Evolutionary conservation across 306 rosid species (phyloP).

Genomic region (Prinsepia uniflora): DNA sequence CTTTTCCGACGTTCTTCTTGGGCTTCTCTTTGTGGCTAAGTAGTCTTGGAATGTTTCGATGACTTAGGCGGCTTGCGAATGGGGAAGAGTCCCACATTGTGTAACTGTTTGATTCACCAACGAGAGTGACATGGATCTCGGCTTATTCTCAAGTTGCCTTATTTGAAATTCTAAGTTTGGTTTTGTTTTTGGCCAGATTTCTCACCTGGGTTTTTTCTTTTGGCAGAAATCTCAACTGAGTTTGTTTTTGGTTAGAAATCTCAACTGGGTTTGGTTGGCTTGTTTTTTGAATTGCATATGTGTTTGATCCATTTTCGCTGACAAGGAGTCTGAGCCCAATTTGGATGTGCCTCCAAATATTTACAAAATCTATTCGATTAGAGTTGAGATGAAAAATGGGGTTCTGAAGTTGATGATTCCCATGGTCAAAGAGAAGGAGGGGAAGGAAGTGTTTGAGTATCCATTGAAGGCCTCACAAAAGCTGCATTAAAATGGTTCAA

Average conservation of each 20-base stretch:
- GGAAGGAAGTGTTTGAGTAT: conserved; percentile 34
- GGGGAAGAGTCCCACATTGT: too few species aligned
- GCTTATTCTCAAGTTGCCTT: conserved; percentile 28
- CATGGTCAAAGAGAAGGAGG: conserved; percentile 55
- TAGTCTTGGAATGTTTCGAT: too few species aligned
- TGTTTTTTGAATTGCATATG: conserved; percentile 34
- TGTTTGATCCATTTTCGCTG: conserved; percentile 62
- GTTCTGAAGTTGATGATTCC: conserved; percentile 59
- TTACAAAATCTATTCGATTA: conserved; percentile 50
- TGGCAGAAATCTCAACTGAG: background rate
- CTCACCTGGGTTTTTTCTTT: background rate
- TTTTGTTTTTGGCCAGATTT: background rate
- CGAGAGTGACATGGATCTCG: conserved; percentile 17
- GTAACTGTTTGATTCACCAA: too few species aligned
- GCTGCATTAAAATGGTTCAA: too few species aligned
- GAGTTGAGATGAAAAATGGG: conserved; percentile 83
- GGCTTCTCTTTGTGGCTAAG: too few species aligned
- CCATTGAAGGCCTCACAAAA: too few species aligned
- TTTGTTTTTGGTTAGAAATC: background rate
- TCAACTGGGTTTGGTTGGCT: background rate
- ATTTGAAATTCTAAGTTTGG: background rate
- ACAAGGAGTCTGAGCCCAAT: conserved; percentile 69
- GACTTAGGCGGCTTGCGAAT: too few species aligned
- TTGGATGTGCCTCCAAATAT: conserved; percentile 52
- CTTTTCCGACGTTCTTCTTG: too few species aligned